Conservation (phyloP, 108 stramenopile species). For the Fragilaria radians region DNA sequence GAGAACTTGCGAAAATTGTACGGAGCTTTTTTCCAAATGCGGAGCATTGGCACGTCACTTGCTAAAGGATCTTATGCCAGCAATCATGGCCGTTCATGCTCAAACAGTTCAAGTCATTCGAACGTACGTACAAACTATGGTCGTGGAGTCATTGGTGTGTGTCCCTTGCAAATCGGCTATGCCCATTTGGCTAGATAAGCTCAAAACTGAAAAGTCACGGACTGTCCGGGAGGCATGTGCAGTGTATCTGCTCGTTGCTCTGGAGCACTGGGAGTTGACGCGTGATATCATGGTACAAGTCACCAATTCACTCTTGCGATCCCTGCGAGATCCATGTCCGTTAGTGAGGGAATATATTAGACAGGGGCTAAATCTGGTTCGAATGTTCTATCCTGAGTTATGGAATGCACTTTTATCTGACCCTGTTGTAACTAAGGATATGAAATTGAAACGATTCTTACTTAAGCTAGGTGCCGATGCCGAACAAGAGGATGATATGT, state of each 20-base stretch:
- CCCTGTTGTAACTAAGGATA: constrained; percentile 34
- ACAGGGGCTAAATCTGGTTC: constrained; percentile 46
- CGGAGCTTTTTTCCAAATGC: constrained; percentile 33
- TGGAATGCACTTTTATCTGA: constrained; percentile 47
- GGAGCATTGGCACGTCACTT: constrained; percentile 34
- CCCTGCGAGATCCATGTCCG: constrained; percentile 66
- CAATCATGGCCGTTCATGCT: constrained; percentile 57
- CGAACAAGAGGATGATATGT: constrained; percentile 28
- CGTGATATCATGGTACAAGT: constrained; percentile 56
- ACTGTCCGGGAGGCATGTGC: constrained; percentile 76
- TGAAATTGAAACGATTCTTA: constrained; percentile 44
- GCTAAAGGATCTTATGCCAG: constrained; percentile 65
- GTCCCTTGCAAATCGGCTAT: constrained; percentile 68
- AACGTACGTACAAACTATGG: constrained; percentile 50
- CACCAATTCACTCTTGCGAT: constrained; percentile 33
- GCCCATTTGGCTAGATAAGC: constrained; percentile 55
- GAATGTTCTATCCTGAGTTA: constrained; percentile 33
- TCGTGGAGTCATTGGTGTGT: constrained; percentile 34
- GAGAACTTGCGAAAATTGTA: constrained; percentile 49
- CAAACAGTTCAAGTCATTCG: constrained; percentile 80
- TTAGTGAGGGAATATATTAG: constrained; percentile 50
- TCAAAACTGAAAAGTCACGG: constrained; percentile 60
- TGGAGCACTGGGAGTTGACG: constrained; percentile 59
- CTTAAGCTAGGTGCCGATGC: constrained; percentile 18
- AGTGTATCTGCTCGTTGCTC: constrained; percentile 46